Percentiles rank a stretch among this genome's conserved stretches.
phyloP scores from a whole-genome alignment of 2,329 filamentous ascomycete species.

The Pezicula carpinea region DNA sequence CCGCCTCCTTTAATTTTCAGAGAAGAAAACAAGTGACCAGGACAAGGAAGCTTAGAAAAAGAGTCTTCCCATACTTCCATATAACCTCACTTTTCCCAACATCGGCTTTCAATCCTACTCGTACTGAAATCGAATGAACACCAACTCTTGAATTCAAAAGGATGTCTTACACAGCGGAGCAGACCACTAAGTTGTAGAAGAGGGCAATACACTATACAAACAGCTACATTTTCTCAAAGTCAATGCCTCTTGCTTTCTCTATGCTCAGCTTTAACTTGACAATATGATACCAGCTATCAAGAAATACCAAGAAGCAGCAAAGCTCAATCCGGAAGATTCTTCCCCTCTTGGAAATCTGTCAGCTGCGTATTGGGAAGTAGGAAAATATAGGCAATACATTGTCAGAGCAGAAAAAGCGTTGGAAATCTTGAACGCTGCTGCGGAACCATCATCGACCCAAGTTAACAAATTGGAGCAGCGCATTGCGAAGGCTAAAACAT shows the following conservation, averaged over 20 bases:
- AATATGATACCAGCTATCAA: background rate
- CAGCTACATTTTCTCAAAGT: background rate
- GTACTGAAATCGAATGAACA: background rate
- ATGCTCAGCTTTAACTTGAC: background rate
- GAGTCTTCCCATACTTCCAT: no score
- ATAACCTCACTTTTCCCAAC: no score
- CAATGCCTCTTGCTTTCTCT: background rate
- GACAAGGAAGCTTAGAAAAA: no score
- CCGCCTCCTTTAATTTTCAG: no score
- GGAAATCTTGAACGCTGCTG: background rate
- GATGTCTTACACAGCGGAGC: no score
- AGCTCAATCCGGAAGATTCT: conserved; percentile 48
- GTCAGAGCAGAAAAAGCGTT: conserved; percentile 1
- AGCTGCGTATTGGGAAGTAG: conserved; percentile 5
- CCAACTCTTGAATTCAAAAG: background rate
- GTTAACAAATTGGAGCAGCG: conserved; percentile 4
- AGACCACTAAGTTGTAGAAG: background rate
- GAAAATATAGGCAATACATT: conserved; percentile 5
- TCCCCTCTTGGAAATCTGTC: conserved; percentile 9
- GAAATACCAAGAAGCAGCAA: background rate
- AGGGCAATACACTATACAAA: background rate
- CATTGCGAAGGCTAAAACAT: conserved; percentile 2
- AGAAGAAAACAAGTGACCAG: no score
- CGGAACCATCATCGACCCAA: background rate
- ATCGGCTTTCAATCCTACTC: background rate